Conservation (phyloP, 1,139 yeast species). For the Hansenula anomala region DNA sequence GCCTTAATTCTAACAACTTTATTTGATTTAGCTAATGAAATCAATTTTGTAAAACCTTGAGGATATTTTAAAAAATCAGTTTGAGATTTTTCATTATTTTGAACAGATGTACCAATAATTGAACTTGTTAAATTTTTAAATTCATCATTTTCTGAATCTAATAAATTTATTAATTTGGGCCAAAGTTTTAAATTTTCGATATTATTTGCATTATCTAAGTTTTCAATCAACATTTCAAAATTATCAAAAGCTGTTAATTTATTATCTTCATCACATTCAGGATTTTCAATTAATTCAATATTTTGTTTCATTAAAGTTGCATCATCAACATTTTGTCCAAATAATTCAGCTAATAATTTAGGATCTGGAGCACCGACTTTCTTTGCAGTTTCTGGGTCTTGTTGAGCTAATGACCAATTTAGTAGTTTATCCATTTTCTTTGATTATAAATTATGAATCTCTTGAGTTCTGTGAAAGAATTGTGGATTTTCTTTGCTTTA, state of each 20-base stretch:
- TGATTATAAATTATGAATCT: too few species aligned
- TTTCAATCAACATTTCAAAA: slow-evolving; percentile 91
- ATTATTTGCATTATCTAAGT: slow-evolving; percentile 91
- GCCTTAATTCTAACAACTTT: slow-evolving; percentile 50
- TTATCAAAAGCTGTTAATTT: slow-evolving; percentile 81
- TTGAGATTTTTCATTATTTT: slow-evolving; percentile 78
- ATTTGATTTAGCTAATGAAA: slow-evolving; percentile 32
- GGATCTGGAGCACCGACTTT: slow-evolving; percentile 73
- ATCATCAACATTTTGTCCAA: slow-evolving; percentile 80
- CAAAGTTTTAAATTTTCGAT: slow-evolving; percentile 80
- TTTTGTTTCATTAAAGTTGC: slow-evolving; percentile 80
- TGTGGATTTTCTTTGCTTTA: too few species aligned
- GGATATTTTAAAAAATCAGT: slow-evolving; percentile 51
- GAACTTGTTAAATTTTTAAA: slow-evolving; percentile 62
- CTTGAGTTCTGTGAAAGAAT: too few species aligned
- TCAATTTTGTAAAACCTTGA: slow-evolving; percentile 42
- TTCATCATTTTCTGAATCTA: slow-evolving; percentile 38
- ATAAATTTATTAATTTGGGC: slow-evolving; percentile 56
- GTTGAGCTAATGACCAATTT: slow-evolving; percentile 87
- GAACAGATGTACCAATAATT: slow-evolving; percentile 86
- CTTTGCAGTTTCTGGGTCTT: slow-evolving; percentile 59
- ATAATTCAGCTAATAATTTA: slow-evolving; percentile 66
- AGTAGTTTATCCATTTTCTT: slow-evolving; percentile 77
- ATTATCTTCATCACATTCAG: slow-evolving; percentile 58
- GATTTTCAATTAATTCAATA: slow-evolving; percentile 54